Percentiles rank a stretch among this genome's conserved stretches.
Conservation (phyloP, 2,329 filamentous ascomycete species). For the Colletotrichum noveboracense region DNA sequence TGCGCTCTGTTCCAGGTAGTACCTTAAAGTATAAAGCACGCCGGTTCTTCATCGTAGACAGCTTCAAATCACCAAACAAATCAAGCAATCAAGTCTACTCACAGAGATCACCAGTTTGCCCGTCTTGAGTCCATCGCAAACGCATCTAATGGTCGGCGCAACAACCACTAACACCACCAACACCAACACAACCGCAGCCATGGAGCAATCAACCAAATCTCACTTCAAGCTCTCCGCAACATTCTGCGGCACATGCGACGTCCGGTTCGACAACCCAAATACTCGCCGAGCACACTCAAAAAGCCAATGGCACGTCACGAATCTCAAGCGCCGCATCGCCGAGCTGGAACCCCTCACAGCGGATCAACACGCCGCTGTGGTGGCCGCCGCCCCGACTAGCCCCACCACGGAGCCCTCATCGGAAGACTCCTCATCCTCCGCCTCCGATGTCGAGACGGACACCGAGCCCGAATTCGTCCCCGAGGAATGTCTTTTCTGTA, state of each 20-base stretch:
- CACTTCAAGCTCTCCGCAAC: constrained; percentile 17
- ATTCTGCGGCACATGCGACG: constrained; percentile 10
- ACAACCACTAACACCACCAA: neutral
- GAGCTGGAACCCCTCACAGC: neutral
- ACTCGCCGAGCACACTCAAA: constrained; percentile 15
- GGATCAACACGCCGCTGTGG: neutral
- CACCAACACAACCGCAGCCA: neutral
- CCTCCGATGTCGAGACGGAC: neutral
- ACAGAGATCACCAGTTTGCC: neutral
- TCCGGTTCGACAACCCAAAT: constrained; percentile 7
- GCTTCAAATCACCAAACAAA: rapidly evolving
- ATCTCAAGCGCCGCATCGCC: constrained; percentile 17
- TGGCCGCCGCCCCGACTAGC: neutral
- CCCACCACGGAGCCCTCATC: neutral
- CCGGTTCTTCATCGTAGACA: neutral
- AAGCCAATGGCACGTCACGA: constrained; percentile 15
- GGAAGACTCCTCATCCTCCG: neutral
- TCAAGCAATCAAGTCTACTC: neutral
- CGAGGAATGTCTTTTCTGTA: constrained; percentile 49
- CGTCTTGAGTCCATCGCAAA: neutral
- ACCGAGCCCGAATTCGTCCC: constrained; percentile 26
- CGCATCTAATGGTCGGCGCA: neutral
- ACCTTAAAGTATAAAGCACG: neutral
- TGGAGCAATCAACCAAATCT: neutral
- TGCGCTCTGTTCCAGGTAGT: neutral